Evolutionary conservation across 345 rosid genomes (phyloP).

Genomic region (Capsella bursapastoris): DNA sequence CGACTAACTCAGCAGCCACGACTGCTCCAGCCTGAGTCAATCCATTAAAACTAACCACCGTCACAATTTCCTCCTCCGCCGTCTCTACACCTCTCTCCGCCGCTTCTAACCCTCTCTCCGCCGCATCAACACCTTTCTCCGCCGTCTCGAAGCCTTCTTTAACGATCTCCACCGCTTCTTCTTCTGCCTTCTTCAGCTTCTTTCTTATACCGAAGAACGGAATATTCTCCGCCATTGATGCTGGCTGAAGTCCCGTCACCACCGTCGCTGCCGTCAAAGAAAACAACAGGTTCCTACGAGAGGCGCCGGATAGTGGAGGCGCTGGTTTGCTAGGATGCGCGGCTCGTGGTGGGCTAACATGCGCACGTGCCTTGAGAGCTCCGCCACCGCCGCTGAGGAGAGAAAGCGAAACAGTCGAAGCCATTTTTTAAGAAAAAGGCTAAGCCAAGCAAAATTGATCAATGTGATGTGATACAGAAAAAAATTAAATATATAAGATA

Average conservation of each 20-base stretch:
- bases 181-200: constrained; percentile 73
- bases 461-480: constrained; percentile 1
- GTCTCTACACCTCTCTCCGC: constrained; percentile 68
- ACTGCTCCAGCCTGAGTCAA: constrained; percentile 85
- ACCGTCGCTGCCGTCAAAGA: constrained; percentile 61
- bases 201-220: constrained; percentile 77
- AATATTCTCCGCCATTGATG: constrained; percentile 65
- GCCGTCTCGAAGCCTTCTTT: constrained; percentile 71
- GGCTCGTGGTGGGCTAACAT: constrained; percentile 42
- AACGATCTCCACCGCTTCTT: constrained; percentile 73
- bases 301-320: constrained; percentile 33
- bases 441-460: neutral
- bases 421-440: constrained; percentile 46
- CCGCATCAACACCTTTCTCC: constrained; percentile 60
- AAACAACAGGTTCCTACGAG: constrained; percentile 62
- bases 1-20: constrained; percentile 75
- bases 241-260: constrained; percentile 41
- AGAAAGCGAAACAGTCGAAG: constrained; percentile 51
- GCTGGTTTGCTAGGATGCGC: constrained; percentile 40
- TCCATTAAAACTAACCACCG: constrained; percentile 62
- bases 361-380: constrained; percentile 39
- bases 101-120: constrained; percentile 63
- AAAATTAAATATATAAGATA: neutral
- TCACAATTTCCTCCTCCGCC: constrained; percentile 59
- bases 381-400: constrained; percentile 20